Conservation (phyloP, 2,329 filamentous ascomycete species). For the Arachnomyces sp. region DNA sequence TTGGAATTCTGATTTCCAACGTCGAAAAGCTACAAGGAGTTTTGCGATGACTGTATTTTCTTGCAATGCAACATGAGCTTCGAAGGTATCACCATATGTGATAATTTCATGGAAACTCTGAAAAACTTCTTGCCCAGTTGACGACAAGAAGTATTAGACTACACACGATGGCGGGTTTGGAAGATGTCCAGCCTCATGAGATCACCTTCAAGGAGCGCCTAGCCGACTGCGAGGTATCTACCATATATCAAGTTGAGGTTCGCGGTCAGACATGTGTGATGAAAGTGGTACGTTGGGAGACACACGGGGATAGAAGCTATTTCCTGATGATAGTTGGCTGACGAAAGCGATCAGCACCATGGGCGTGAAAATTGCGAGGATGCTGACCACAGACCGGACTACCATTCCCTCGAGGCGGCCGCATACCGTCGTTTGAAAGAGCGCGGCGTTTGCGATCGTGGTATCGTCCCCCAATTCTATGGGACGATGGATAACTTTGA, state of each 20-base stretch:
- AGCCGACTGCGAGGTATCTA: conserved; percentile 6
- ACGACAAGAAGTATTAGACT: too few relatives aligned
- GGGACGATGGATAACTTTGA: conserved; percentile 8
- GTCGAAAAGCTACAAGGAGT: too few relatives aligned
- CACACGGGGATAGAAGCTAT: not conserved
- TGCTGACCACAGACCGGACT: not conserved
- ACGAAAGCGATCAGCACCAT: not conserved
- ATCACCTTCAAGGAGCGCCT: conserved; percentile 4
- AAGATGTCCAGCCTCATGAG: conserved; percentile 4
- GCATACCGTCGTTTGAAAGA: conserved; percentile 8
- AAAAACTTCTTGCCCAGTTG: too few relatives aligned
- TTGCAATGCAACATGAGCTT: too few relatives aligned
- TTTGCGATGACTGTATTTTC: too few relatives aligned
- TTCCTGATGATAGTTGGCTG: not conserved
- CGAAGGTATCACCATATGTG: not conserved
- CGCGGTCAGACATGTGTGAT: conserved; percentile 6
- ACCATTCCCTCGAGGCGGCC: conserved; percentile 7
- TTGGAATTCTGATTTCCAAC: too few relatives aligned
- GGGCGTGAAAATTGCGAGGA: too few relatives aligned
- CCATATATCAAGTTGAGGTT: conserved; percentile 8
- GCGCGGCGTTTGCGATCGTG: conserved; percentile 6
- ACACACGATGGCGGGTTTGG: too few relatives aligned
- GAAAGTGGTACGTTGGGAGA: conserved; percentile 8
- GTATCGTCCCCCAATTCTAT: conserved; percentile 9
- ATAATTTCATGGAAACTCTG: not conserved